Base-by-base conservation (phyloP, 805 yeast species). In the Lipomyces japonicus region DNA sequence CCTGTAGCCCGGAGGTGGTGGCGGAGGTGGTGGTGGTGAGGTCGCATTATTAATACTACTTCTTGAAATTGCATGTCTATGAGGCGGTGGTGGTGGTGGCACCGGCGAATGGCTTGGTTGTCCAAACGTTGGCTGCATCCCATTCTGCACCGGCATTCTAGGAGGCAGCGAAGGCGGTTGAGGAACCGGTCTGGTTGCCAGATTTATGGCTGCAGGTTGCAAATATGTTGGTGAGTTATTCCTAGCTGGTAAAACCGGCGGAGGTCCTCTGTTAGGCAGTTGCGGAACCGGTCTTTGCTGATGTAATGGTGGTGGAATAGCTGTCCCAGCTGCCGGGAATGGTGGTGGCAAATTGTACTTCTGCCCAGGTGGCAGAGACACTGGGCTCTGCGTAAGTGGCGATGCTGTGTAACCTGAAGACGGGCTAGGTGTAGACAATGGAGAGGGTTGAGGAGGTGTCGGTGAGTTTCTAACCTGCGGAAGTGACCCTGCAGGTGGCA, bases 211-310 rank as follows among this genome's bases (percentile, higher is more conserved):
- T 30, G 45, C 45, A 18, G 56, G 46, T 34, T 44, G 24, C 4
- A 10, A 4, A 1, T 39, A 42, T 2, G 36, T 30, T 2, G 36
- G 6, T 6, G 36, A 6, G 18, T 9, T 10, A 56, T 62, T 60
- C 48, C 70, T 56, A 24, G 68, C 62, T 12, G 71, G 71, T 3
- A 71, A 70, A 2, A 69, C 68, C 16, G 71, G 71, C 2, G 69
- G 65, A 7, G 59, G 61, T 4, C 55, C 55, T 4, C 56, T 52
- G 35, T 65, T 61, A 7, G 68, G 65, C 9, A 63, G 57, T 6
- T 61, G 63, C 16, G 66, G 65, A 26, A 63, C 65, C 14, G 61
- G 64, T 2, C 61, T 64, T 28, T 61, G 62, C 22, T 59, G 60
- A 16, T 63, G 61, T 1, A 61, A 62, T 14, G 62, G 53, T 59